Conservation (phyloP, 345 rosid genomes). For the Aquilaria sinensis region DNA sequence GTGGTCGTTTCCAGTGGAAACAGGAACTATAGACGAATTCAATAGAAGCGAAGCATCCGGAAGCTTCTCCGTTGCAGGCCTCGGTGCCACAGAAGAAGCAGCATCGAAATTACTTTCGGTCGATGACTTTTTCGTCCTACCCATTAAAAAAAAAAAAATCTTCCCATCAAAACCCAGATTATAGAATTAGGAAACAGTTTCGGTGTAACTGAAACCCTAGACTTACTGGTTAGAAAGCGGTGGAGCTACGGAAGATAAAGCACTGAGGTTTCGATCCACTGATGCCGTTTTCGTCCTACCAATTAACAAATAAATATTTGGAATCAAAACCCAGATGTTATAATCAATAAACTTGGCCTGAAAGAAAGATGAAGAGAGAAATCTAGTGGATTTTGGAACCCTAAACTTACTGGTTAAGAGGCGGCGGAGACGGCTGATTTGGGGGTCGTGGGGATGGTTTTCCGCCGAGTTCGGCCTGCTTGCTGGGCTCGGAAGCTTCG, state of each 20-base stretch:
- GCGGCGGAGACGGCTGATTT: slow-evolving; percentile 1
- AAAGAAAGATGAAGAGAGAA: no score
- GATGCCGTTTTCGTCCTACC: no score
- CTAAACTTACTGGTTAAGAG: slow-evolving; percentile 9
- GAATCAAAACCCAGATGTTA: no score
- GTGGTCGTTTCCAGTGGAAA: slow-evolving; percentile 41
- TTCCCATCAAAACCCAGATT: background rate
- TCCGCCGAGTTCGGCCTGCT: slow-evolving; percentile 11
- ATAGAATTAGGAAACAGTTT: background rate
- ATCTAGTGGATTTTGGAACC: no score
- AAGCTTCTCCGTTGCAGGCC: slow-evolving; percentile 36
- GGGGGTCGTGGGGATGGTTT: slow-evolving; percentile 9
- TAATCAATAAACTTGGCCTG: no score
- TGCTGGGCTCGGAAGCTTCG: slow-evolving; percentile 23
- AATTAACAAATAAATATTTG: no score
- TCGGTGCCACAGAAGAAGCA: slow-evolving; percentile 9
- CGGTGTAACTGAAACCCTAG: background rate
- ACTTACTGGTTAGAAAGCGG: slow-evolving; percentile 28
- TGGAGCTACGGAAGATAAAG: slow-evolving; percentile 4
- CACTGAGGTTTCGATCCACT: no score
- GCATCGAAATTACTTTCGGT: slow-evolving; percentile 17
- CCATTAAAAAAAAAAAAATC: background rate
- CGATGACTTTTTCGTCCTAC: slow-evolving; percentile 28
- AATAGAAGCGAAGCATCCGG: slow-evolving; percentile 83
- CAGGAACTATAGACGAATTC: slow-evolving; percentile 37